These are phyloP conservation scores for Phytophthora syringae DNA, from an alignment of 352 stramenopile species.

Conservation along the genomic window DNA sequence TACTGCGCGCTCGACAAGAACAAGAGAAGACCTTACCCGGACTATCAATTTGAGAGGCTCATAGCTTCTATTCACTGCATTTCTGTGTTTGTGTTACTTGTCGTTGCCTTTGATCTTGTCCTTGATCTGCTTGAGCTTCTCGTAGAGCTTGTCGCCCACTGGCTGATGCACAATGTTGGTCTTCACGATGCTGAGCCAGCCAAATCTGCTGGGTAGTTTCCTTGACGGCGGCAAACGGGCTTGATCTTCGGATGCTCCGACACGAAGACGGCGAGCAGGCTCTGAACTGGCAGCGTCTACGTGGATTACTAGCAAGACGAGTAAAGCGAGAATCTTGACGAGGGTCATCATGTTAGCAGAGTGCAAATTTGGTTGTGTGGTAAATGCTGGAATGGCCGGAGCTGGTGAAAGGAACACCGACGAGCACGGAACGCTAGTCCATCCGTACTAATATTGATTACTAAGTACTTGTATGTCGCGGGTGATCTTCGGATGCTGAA, in stretches of 20 bases:
- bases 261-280: background rate
- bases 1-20: too few species aligned
- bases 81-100: too few species aligned
- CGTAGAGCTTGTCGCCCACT: constrained; percentile 2
- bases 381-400: background rate
- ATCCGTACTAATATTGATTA: too few species aligned
- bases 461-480: too few species aligned
- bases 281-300: background rate
- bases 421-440: too few species aligned
- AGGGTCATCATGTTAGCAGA: too few species aligned
- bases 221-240: background rate
- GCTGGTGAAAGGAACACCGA: too few species aligned
- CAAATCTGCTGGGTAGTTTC: background rate
- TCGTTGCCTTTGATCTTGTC: background rate
- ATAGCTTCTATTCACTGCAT: too few species aligned
- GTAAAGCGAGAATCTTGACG: background rate
- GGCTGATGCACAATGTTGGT: constrained; percentile 3
- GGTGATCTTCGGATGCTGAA: too few species aligned
- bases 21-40: too few species aligned
- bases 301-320: background rate
- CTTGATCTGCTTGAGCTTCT: constrained; percentile 13
- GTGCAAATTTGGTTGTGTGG: background rate
- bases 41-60: too few species aligned
- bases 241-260: background rate
- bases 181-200: background rate